phyloP scores from a whole-genome alignment of 495 filamentous ascomycete species.

The Penicillium angulare region DNA sequence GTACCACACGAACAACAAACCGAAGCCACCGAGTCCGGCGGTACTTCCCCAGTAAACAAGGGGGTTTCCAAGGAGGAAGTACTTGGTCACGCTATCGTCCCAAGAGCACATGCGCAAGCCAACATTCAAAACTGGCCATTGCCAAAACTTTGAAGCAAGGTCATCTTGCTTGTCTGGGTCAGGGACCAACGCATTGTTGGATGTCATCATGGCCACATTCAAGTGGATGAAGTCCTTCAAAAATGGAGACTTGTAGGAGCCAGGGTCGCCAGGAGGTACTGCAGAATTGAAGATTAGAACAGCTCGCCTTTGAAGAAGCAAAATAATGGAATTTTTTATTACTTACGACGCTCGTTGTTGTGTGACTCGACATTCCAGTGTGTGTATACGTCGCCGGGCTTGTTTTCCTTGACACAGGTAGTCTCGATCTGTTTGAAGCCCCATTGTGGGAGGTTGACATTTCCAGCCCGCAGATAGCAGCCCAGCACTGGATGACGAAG shows the following conservation, averaged over 20 bases:
- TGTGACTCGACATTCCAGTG: conserved; percentile 99
- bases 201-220: conserved; percentile 99
- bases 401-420: conserved; percentile 91
- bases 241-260: conserved; percentile 95
- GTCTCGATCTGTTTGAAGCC: conserved; percentile 99
- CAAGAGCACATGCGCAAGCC: conserved; percentile 97
- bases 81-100: conserved; percentile 94
- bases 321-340: conserved; percentile 9
- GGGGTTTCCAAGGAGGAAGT: conserved; percentile 97
- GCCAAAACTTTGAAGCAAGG: conserved; percentile 94
- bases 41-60: conserved; percentile 95
- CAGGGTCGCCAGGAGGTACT: conserved; percentile 91
- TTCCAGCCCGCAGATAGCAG: conserved; percentile 94
- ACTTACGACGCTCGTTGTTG: conserved; percentile 89
- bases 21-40: conserved; percentile 69
- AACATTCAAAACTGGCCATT: conserved; percentile 95
- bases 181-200: conserved; percentile 96
- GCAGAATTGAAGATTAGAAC: conserved; percentile 1
- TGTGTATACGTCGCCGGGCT: conserved; percentile 87
- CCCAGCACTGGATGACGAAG: conserved; percentile 79
- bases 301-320: too few species aligned
- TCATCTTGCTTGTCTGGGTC: conserved; percentile 99
- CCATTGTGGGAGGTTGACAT: conserved; percentile 96
- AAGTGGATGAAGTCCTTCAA: conserved; percentile 94
- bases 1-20: conserved; percentile 74